These are phyloP conservation scores for Schizosaccharomyces pombe DNA, from an alignment of 805 yeast species.

Conservation along the genomic window DNA sequence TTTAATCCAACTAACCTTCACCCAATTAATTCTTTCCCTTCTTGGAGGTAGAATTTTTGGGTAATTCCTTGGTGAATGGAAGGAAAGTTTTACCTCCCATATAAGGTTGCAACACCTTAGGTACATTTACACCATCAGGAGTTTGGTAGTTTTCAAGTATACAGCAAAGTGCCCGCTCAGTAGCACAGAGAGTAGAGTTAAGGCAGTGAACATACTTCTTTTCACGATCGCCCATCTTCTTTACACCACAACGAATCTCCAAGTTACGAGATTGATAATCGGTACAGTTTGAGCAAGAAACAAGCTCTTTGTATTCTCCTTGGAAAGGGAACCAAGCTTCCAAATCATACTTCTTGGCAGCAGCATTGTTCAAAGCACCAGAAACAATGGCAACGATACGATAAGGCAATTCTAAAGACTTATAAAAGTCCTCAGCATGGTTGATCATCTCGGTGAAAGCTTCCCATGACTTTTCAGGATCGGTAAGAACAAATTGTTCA, in stretches of 20 bases:
- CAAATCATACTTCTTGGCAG: conserved; percentile 93
- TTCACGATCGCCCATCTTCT: conserved; percentile 80
- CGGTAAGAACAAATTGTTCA: conserved; percentile 86
- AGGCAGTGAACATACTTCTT: conserved; percentile 96
- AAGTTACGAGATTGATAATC: conserved; percentile 96
- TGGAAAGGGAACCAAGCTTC: conserved; percentile 99
- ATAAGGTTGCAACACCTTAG: conserved; percentile 85
- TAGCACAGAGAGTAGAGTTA: conserved; percentile 91
- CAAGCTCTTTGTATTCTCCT: conserved; percentile 92
- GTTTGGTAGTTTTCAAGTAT: conserved; percentile 93
- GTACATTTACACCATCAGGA: conserved; percentile 48
- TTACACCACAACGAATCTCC: conserved; percentile 96
- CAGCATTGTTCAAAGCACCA: conserved; percentile 95
- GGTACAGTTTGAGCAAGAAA: conserved; percentile 95
- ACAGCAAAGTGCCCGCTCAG: conserved; percentile 96
- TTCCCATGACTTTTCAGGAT: conserved; percentile 94
- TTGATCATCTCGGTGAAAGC: conserved; percentile 93
- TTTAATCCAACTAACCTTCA: background rate
- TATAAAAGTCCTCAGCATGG: conserved; percentile 75
- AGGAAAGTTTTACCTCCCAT: conserved; percentile 96
- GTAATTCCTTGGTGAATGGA: conserved; percentile 73
- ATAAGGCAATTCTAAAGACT: conserved; percentile 79
- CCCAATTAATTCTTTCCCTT: conserved; percentile 22
- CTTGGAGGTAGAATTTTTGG: conserved; percentile 76
- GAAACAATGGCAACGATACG: conserved; percentile 95